Evolutionary conservation across 768 basidiomycete species (phyloP).

Genomic region (Podaxis sp.): DNA sequence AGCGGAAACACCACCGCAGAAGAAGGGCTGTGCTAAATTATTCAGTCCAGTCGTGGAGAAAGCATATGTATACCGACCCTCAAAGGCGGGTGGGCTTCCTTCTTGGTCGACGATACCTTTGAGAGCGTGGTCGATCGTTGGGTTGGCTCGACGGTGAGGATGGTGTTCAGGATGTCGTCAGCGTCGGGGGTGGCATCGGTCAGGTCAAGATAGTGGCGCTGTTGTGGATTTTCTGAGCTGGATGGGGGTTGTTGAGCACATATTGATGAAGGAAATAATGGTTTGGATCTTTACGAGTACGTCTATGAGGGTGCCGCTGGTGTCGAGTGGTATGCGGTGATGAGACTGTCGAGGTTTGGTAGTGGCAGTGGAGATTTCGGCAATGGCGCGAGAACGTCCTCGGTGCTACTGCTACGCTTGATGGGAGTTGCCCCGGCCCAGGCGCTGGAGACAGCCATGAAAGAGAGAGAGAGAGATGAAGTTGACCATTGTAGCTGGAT

Average conservation of each 20-base stretch:
- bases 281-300: conserved; percentile 18
- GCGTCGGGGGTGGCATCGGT: conserved; percentile 13
- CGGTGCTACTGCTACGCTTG: conserved; percentile 16
- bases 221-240: neutral
- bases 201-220: neutral
- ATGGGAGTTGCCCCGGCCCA: conserved; percentile 8
- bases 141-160: too few species aligned
- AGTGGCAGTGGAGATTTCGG: too few species aligned
- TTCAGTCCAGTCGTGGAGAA: too few species aligned
- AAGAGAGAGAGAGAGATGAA: neutral
- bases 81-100: too few species aligned
- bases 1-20: conserved; percentile 24
- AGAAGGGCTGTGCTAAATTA: conserved; percentile 13
- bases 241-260: neutral
- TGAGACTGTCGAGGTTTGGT: too few species aligned
- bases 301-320: conserved; percentile 20
- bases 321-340: conserved; percentile 24
- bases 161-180: too few species aligned
- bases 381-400: conserved; percentile 23
- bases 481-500: neutral
- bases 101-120: too few species aligned
- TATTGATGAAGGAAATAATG: neutral
- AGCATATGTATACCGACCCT: too few species aligned
- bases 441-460: neutral
- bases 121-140: too few species aligned